These are phyloP conservation scores for Rhynchospora pubera DNA, from an alignment of 176 grass and related monocot genomes.

Conservation along the genomic window DNA sequence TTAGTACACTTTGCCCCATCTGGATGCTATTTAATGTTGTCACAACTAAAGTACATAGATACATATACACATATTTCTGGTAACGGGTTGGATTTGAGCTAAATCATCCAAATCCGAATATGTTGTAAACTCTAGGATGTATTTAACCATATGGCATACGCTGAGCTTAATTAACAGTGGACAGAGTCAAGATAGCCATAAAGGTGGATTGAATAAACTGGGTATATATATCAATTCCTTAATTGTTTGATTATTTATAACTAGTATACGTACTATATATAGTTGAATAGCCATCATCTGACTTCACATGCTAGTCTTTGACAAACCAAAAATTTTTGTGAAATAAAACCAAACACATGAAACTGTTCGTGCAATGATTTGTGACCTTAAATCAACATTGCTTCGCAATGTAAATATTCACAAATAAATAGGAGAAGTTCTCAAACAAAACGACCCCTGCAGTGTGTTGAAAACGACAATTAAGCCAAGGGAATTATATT, in stretches of 20 bases:
- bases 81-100: too few species aligned
- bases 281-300: neutral
- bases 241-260: neutral
- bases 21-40: too few species aligned
- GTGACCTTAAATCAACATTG: neutral
- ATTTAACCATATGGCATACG: neutral
- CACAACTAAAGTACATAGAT: too few species aligned
- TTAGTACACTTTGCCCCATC: too few species aligned
- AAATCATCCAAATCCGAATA: neutral
- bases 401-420: neutral
- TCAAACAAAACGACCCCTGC: neutral
- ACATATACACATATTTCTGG: too few species aligned
- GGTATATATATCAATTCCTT: neutral
- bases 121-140: neutral
- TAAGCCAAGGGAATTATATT: conserved; percentile 15
- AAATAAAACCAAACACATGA: neutral
- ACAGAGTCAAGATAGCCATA: neutral
- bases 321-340: neutral
- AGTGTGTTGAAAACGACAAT: conserved; percentile 5
- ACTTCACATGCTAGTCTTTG: neutral
- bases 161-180: neutral
- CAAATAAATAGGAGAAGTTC: neutral
- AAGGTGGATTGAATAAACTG: too few species aligned
- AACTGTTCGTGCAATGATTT: neutral
- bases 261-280: neutral